Conservation (phyloP, 108 stramenopile species). For the Skeletonema marinoi region DNA sequence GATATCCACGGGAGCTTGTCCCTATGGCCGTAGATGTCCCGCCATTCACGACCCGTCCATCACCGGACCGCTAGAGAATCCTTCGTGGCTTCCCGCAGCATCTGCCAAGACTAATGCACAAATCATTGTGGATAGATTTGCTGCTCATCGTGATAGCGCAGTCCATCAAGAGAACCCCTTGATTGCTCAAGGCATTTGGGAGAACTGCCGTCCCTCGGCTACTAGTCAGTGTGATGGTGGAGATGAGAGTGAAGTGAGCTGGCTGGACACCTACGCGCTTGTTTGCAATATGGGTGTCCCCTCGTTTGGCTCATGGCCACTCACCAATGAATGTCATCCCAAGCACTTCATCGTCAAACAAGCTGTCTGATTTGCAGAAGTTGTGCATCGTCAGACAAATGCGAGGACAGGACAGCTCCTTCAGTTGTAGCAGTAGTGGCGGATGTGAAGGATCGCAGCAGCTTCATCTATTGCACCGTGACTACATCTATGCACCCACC, state of each 20-base stretch:
- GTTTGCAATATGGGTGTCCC: slow-evolving; percentile 29
- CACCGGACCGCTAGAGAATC: background rate
- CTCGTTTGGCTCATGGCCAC: slow-evolving; percentile 1
- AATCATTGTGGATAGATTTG: slow-evolving; percentile 46
- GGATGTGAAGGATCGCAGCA: background rate
- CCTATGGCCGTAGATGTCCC: slow-evolving; percentile 31
- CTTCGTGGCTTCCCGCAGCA: slow-evolving; percentile 15
- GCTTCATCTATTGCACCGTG: background rate
- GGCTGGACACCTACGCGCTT: slow-evolving; percentile 35
- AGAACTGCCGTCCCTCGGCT: slow-evolving; percentile 43
- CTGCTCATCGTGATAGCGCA: slow-evolving; percentile 57
- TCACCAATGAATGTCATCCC: background rate
- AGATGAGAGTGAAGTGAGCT: background rate
- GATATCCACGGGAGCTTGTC: slow-evolving; percentile 86
- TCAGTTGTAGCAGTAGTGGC: slow-evolving; percentile 26
- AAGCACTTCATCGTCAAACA: slow-evolving; percentile 37
- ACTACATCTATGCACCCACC: slow-evolving; percentile 73
- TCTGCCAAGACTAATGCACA: slow-evolving; percentile 76
- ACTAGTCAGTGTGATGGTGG: background rate
- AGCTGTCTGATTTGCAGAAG: slow-evolving; percentile 64
- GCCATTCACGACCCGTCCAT: slow-evolving; percentile 64
- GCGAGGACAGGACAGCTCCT: slow-evolving; percentile 45
- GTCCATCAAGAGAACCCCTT: slow-evolving; percentile 35
- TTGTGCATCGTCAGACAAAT: slow-evolving; percentile 74
- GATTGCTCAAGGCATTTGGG: slow-evolving; percentile 42